A percentile compares a stretch with the other conserved stretches of the same genome.
phyloP scores from a whole-genome alignment of 331 rosid genomes.

The Stylosanthes scabra region DNA sequence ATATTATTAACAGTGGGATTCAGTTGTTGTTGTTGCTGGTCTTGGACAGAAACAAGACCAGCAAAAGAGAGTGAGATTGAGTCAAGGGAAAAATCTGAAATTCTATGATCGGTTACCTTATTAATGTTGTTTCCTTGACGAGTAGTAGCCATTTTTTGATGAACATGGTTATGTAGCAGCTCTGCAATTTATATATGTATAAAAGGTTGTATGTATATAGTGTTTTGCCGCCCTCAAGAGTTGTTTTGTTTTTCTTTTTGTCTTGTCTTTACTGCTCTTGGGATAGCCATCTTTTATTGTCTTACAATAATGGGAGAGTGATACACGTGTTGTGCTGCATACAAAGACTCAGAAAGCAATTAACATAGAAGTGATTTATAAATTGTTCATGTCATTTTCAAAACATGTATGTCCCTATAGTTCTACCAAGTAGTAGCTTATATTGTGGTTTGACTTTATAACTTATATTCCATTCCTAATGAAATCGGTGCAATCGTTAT shows the following conservation, averaged over 20 bases:
- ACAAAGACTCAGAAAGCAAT: not conserved
- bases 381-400: constrained; percentile 14
- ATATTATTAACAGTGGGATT: constrained; percentile 25
- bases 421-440: not conserved
- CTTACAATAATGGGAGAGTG: not conserved
- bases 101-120: constrained; percentile 39
- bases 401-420: not conserved
- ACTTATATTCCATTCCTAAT: not conserved
- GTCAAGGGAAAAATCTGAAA: constrained; percentile 40
- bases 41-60: constrained; percentile 59
- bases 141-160: constrained; percentile 50
- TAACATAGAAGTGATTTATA: too few species aligned
- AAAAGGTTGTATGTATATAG: not conserved
- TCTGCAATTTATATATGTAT: constrained; percentile 7
- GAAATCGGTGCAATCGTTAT: not conserved
- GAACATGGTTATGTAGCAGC: constrained; percentile 16
- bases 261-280: not conserved
- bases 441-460: constrained; percentile 10
- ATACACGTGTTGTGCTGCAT: too few species aligned
- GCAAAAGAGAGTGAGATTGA: constrained; percentile 80
- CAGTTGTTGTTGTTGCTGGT: constrained; percentile 58
- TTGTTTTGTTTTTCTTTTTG: constrained; percentile 3
- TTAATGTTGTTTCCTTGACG: constrained; percentile 45
- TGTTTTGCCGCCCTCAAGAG: constrained; percentile 4
- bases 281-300: not conserved